phyloP scores from a whole-genome alignment of 2,329 filamentous ascomycete species.

The Aspergillus amoenus region DNA sequence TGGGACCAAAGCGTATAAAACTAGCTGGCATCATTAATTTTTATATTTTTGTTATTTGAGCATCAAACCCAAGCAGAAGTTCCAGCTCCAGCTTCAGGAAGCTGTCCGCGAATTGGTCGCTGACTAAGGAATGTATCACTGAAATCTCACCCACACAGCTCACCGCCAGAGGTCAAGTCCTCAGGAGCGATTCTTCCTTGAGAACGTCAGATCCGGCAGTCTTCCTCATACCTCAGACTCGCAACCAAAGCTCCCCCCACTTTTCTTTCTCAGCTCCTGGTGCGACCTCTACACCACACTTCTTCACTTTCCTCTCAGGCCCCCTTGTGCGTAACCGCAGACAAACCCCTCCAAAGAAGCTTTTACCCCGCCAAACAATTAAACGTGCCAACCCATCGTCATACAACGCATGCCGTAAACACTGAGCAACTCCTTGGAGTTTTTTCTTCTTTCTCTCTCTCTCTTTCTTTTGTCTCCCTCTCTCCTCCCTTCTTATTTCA shows the following conservation, averaged over 20 bases:
- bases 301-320: constrained; percentile 12
- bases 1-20: no score
- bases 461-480: no score
- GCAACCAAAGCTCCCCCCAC: constrained; percentile 11
- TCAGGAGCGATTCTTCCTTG: constrained; percentile 2
- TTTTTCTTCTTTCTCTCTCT: background rate
- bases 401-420: constrained; percentile 16
- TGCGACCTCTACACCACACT: constrained; percentile 8
- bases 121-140: constrained; percentile 11
- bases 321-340: constrained; percentile 13
- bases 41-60: background rate
- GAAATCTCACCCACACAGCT: constrained; percentile 4
- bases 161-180: constrained; percentile 20
- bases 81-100: background rate
- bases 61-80: no score
- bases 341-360: constrained; percentile 26
- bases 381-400: constrained; percentile 12
- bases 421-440: constrained; percentile 10
- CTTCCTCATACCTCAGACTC: constrained; percentile 3
- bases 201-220: constrained; percentile 9
- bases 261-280: constrained; percentile 1
- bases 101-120: background rate
- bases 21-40: background rate
- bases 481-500: no score
- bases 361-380: constrained; percentile 30